These are phyloP conservation scores for Nicotiana otophora DNA, from an alignment of 257 asterid species.

Conservation along the genomic window DNA sequence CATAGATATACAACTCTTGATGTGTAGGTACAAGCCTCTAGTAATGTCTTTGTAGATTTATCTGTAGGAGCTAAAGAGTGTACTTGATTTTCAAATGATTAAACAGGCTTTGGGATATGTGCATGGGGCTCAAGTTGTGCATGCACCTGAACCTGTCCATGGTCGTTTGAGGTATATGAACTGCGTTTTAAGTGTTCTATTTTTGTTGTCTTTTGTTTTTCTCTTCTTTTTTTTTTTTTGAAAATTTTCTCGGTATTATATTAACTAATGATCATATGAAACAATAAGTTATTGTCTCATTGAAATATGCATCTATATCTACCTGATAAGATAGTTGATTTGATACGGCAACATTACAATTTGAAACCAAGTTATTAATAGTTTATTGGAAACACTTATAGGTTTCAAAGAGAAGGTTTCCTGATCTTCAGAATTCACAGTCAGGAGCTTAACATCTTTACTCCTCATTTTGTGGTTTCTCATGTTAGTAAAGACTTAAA, in stretches of 20 bases:
- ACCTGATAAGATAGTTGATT: neutral
- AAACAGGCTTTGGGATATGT: conserved; percentile 87
- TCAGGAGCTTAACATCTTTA: neutral
- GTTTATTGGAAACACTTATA: neutral
- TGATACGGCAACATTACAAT: neutral
- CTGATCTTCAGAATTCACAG: neutral
- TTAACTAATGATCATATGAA: neutral
- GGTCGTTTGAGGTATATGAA: conserved; percentile 81
- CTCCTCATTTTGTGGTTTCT: conserved; percentile 4
- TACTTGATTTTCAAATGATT: conserved; percentile 1
- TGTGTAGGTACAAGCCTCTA: neutral
- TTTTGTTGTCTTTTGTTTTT: neutral
- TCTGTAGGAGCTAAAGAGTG: neutral
- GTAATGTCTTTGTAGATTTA: neutral
- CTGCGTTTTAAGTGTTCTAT: neutral
- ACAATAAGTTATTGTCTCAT: neutral
- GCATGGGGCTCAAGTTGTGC: conserved; percentile 87
- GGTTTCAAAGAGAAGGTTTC: neutral
- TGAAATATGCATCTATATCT: neutral
- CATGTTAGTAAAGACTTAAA: neutral
- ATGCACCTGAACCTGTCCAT: conserved; percentile 87
- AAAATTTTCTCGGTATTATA: neutral
- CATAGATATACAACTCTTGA: neutral
- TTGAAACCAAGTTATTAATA: neutral
- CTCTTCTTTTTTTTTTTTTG: neutral